phyloP scores from a whole-genome alignment of 352 stramenopile genomes.

The Globisporangium carolinianum region DNA sequence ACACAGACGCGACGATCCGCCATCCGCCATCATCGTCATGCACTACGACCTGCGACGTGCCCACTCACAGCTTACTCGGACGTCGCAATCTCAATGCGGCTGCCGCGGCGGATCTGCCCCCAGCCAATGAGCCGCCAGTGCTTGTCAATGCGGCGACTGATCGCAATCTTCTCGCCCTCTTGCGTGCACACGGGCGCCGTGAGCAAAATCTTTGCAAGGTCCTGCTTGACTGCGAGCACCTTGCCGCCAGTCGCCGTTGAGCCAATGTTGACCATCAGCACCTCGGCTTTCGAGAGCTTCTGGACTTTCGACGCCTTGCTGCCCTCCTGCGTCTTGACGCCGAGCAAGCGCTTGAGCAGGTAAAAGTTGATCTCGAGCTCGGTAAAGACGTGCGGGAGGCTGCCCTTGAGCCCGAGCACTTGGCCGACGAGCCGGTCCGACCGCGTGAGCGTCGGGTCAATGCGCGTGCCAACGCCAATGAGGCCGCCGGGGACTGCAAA shows the following conservation, averaged over 20 bases:
- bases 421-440: conserved; percentile 99
- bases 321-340: conserved; percentile 98
- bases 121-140: conserved; percentile 99
- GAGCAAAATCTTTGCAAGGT: conserved; percentile 98
- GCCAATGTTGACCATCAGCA: conserved; percentile 99
- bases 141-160: conserved; percentile 98
- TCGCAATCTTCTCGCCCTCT: conserved; percentile 99
- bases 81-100: conserved; percentile 89
- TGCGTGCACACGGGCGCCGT: conserved; percentile 99
- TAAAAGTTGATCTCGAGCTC: conserved; percentile 99
- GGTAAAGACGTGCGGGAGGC: conserved; percentile 98
- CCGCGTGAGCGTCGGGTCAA: conserved; percentile 98
- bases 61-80: conserved; percentile 53
- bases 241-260: conserved; percentile 97
- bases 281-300: conserved; percentile 98
- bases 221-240: conserved; percentile 93
- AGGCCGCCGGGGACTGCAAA: conserved; percentile 98
- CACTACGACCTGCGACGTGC: not conserved
- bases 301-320: conserved; percentile 99
- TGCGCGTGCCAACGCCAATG: conserved; percentile 99
- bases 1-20: not conserved
- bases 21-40: not conserved
- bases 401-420: conserved; percentile 95
- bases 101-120: conserved; percentile 98
- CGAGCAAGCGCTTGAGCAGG: conserved; percentile 97